Conservation (phyloP, 371 early-diverging fungal species). For the Dinochytrium kinnereticum region DNA sequence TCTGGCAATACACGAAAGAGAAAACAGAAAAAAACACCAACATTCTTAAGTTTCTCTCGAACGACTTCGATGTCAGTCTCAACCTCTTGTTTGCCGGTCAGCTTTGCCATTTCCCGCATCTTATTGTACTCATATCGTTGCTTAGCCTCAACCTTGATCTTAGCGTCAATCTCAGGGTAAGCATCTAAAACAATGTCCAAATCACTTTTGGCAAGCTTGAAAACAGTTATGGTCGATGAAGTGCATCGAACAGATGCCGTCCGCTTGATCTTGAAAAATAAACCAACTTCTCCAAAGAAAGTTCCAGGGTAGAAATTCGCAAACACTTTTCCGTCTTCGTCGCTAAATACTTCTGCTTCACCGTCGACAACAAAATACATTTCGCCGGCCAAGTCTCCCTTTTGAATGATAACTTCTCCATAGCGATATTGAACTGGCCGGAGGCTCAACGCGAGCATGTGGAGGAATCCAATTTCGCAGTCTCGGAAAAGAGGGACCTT, state of each 20-base stretch:
- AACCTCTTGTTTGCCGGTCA: conserved; percentile 34
- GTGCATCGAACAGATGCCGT: conserved; percentile 52
- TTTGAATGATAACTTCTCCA: conserved; percentile 41
- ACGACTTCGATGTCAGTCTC: conserved; percentile 54
- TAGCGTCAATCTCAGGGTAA: conserved; percentile 50
- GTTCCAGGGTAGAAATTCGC: conserved; percentile 53
- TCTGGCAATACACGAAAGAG: not conserved
- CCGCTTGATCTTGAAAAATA: conserved; percentile 47
- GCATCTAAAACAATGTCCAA: conserved; percentile 44
- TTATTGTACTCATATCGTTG: conserved; percentile 46
- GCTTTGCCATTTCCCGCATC: conserved; percentile 44
- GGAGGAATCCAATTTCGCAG: conserved; percentile 52
- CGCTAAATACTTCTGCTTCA: conserved; percentile 49
- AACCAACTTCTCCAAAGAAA: conserved; percentile 58
- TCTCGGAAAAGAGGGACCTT: conserved; percentile 57
- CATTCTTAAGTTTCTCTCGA: conserved; percentile 50
- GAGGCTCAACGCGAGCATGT: conserved; percentile 49
- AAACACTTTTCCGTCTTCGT: conserved; percentile 40
- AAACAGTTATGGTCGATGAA: conserved; percentile 39
- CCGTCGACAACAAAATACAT: conserved; percentile 56
- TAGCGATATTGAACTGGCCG: conserved; percentile 48
- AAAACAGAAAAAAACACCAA: conserved; percentile 20
- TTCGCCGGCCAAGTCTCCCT: conserved; percentile 52
- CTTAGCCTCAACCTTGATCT: conserved; percentile 50
- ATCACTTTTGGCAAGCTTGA: conserved; percentile 47